phyloP scores from a whole-genome alignment of 768 basidiomycete species.

The Auriscalpium orientale region DNA sequence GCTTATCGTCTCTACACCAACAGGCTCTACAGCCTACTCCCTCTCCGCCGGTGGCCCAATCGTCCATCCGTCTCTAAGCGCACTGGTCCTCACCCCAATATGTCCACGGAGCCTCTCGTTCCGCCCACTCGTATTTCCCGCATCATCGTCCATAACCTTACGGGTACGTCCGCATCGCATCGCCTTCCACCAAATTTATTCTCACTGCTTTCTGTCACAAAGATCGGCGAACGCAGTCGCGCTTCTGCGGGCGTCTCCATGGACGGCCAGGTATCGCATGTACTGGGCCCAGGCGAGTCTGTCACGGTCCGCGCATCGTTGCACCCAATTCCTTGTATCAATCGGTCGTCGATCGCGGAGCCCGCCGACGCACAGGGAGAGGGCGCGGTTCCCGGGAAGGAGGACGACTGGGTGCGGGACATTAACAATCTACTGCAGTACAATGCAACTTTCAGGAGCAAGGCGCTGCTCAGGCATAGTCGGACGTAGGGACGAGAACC shows the following conservation, averaged over 20 bases:
- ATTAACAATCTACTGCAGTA: slow-evolving; percentile 93
- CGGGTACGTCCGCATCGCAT: slow-evolving; percentile 38
- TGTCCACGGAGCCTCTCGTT: slow-evolving; percentile 91
- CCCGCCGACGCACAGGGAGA: slow-evolving; percentile 37
- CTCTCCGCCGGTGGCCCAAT: slow-evolving; percentile 94
- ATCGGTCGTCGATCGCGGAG: slow-evolving; percentile 69
- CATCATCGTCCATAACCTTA: slow-evolving; percentile 66
- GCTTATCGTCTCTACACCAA: slow-evolving; percentile 90
- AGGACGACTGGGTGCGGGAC: slow-evolving; percentile 94
- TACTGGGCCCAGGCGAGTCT: slow-evolving; percentile 78
- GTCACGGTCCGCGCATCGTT: slow-evolving; percentile 80
- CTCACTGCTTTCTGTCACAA: background rate
- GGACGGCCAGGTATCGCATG: slow-evolving; percentile 83
- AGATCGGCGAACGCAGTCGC: slow-evolving; percentile 83
- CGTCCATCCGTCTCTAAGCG: slow-evolving; percentile 86
- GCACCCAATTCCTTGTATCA: slow-evolving; percentile 90
- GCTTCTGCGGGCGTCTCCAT: slow-evolving; percentile 87
- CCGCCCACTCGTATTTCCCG: slow-evolving; percentile 85
- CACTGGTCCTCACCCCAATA: slow-evolving; percentile 91
- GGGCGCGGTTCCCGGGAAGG: slow-evolving; percentile 71
- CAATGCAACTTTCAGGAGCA: slow-evolving; percentile 89
- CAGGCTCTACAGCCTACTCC: slow-evolving; percentile 94
- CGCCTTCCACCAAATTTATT: background rate
- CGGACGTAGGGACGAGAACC: slow-evolving; percentile 35
- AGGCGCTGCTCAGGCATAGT: slow-evolving; percentile 71